A percentile compares a stretch with the other conserved stretches of the same genome.
phyloP scores from a whole-genome alignment of 345 rosid genomes.

The Salix brachista region DNA sequence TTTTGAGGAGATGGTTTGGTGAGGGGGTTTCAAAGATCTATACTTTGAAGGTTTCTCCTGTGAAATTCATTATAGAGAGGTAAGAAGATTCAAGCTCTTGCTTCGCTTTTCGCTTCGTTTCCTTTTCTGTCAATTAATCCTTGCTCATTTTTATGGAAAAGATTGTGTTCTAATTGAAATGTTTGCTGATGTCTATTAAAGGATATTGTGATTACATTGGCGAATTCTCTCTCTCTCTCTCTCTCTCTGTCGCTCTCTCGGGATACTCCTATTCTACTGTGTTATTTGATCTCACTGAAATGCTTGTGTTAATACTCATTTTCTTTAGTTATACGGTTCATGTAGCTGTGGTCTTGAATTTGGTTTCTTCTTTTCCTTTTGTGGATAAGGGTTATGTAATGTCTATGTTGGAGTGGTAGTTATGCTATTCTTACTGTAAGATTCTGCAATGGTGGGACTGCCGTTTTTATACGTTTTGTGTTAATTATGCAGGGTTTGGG shows the following conservation, averaged over 20 bases:
- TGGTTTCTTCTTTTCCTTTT: background rate
- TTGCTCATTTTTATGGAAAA: background rate
- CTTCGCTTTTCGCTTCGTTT: background rate
- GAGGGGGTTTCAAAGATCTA: slow-evolving; percentile 45
- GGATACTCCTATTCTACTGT: slow-evolving; percentile 1
- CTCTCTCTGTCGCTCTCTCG: background rate
- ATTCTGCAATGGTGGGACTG: slow-evolving; percentile 12
- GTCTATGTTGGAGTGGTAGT: background rate
- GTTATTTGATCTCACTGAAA: slow-evolving; percentile 22
- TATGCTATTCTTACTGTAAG: background rate
- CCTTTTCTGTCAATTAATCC: slow-evolving; percentile 5
- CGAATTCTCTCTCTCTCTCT: background rate
- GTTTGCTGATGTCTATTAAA: background rate
- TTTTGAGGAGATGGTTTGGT: slow-evolving; percentile 16
- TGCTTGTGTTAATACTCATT: background rate
- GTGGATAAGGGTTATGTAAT: background rate
- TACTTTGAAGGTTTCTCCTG: slow-evolving; percentile 22
- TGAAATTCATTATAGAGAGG: slow-evolving; percentile 27
- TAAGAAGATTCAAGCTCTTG: slow-evolving; percentile 14
- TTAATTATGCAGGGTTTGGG: slow-evolving; percentile 31
- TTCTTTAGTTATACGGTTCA: background rate
- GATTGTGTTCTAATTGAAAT: background rate
- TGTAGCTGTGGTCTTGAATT: background rate
- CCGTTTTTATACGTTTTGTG: slow-evolving; percentile 14
- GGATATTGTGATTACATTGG: background rate